Evolutionary conservation across 495 filamentous ascomycete genomes (phyloP).

Genomic region (Elaphomyces granulatus): DNA sequence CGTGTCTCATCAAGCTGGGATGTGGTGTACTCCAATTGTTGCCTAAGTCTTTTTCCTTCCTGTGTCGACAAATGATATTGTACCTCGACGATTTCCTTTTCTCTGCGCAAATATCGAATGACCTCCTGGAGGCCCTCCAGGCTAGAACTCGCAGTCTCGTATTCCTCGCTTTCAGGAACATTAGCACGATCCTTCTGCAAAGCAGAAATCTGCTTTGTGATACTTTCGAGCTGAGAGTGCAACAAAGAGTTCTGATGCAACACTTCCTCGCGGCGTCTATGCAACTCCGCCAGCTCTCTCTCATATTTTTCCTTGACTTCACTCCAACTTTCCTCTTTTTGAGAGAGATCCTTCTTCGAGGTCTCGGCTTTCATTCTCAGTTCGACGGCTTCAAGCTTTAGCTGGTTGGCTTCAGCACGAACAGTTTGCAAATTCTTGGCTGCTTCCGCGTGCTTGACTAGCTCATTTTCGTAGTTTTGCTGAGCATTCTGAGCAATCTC

Average conservation of each 20-base stretch:
- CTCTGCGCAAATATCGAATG: slow-evolving; percentile 77
- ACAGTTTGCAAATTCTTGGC: slow-evolving; percentile 66
- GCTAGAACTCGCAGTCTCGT: slow-evolving; percentile 30
- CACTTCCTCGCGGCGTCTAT: slow-evolving; percentile 63
- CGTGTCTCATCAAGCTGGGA: slow-evolving; percentile 74
- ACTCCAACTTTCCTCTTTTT: slow-evolving; percentile 77
- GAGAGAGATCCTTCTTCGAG: slow-evolving; percentile 56
- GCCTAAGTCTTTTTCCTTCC: slow-evolving; percentile 72
- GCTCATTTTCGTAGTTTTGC: slow-evolving; percentile 84
- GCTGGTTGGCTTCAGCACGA: slow-evolving; percentile 62
- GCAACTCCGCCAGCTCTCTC: slow-evolving; percentile 63
- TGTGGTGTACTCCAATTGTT: slow-evolving; percentile 77
- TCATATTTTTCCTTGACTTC: slow-evolving; percentile 69
- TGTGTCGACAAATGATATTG: slow-evolving; percentile 79
- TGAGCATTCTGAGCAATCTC: slow-evolving; percentile 87
- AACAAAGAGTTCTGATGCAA: slow-evolving; percentile 75
- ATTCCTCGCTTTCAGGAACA: slow-evolving; percentile 31
- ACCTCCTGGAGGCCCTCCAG: slow-evolving; percentile 72
- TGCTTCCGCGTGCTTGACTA: slow-evolving; percentile 88
- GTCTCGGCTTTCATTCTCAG: slow-evolving; percentile 67
- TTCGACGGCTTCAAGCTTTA: slow-evolving; percentile 60
- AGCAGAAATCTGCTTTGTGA: slow-evolving; percentile 59
- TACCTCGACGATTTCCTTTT: slow-evolving; percentile 95
- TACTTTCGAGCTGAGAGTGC: slow-evolving; percentile 73
- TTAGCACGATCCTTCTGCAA: slow-evolving; percentile 58